These are phyloP conservation scores for Trichophaea hybrida DNA, from an alignment of 2,329 filamentous ascomycete species.

Conservation along the genomic window DNA sequence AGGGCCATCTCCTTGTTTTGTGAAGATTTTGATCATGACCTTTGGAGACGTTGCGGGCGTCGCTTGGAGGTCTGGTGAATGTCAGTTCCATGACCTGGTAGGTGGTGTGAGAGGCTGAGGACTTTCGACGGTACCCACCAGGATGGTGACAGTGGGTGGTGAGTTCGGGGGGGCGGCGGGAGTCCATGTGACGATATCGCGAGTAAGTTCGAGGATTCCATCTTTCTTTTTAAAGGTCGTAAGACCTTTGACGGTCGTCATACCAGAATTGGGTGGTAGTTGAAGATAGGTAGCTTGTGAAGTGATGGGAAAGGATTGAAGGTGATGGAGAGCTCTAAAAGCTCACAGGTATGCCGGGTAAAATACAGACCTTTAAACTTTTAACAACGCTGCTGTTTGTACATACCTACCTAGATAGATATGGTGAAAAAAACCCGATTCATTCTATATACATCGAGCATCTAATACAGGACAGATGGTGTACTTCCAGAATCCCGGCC, in stretches of 20 bases:
- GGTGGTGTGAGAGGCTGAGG: constrained; percentile 30
- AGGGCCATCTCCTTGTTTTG: constrained; percentile 41
- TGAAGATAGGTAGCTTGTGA: no score
- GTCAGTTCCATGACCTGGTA: neutral
- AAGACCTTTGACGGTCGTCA: constrained; percentile 49
- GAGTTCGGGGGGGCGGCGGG: constrained; percentile 48
- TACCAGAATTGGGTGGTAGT: constrained; percentile 26
- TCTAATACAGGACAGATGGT: no score
- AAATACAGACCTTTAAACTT: no score
- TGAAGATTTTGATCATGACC: constrained; percentile 87
- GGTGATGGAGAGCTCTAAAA: no score
- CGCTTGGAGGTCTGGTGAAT: constrained; percentile 65
- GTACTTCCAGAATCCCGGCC: no score
- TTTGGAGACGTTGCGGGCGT: constrained; percentile 77
- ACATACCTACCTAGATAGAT: no score
- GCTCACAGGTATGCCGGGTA: no score
- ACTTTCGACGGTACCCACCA: constrained; percentile 70
- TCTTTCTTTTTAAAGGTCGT: constrained; percentile 93
- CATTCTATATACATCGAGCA: no score
- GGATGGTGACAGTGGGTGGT: constrained; percentile 52
- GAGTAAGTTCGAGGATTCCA: constrained; percentile 55
- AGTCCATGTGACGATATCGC: constrained; percentile 63
- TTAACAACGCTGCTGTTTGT: no score
- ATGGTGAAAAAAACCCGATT: no score
- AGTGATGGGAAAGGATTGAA: neutral